phyloP scores from a whole-genome alignment of 495 filamentous ascomycete genomes.

The Lepidopterella palustris region DNA sequence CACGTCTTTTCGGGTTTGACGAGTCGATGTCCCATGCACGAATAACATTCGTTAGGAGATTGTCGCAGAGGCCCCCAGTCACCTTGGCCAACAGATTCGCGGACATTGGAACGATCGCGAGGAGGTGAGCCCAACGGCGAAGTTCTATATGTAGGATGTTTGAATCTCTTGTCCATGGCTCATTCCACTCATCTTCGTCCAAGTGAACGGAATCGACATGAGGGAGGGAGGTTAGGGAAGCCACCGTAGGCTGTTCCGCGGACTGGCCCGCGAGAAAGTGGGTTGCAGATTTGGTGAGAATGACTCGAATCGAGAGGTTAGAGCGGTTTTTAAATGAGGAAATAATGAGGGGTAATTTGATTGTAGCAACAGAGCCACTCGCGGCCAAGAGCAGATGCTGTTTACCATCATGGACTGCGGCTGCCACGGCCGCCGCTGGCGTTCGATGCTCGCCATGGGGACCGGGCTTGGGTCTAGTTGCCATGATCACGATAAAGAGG shows the following conservation, averaged over 20 bases:
- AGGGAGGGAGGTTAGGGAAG: conserved; percentile 42
- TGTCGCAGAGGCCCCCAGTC: conserved; percentile 55
- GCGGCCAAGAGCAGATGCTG: conserved; percentile 74
- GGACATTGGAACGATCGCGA: conserved; percentile 68
- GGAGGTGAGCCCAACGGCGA: conserved; percentile 66
- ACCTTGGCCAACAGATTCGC: conserved; percentile 79
- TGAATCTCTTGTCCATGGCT: conserved; percentile 59
- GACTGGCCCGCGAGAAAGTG: conserved; percentile 66
- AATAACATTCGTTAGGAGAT: conserved; percentile 60
- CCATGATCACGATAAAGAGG: not conserved
- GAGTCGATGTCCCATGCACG: conserved; percentile 69
- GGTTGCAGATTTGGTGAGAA: conserved; percentile 65
- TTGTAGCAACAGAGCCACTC: conserved; percentile 71
- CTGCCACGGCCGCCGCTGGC: not conserved
- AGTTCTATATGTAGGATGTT: conserved; percentile 78
- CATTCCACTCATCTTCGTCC: conserved; percentile 72
- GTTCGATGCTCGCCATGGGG: not conserved
- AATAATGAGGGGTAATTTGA: conserved; percentile 73
- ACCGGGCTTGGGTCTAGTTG: not conserved
- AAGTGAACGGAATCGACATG: conserved; percentile 66
- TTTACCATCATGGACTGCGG: conserved; percentile 49
- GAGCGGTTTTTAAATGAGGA: conserved; percentile 45
- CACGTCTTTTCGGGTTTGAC: conserved; percentile 39
- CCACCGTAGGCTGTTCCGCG: conserved; percentile 56
- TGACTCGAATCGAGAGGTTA: conserved; percentile 64